Evolutionary conservation across 2,329 filamentous ascomycete genomes (phyloP).

Genomic region (Sclerotinia borealis): DNA sequence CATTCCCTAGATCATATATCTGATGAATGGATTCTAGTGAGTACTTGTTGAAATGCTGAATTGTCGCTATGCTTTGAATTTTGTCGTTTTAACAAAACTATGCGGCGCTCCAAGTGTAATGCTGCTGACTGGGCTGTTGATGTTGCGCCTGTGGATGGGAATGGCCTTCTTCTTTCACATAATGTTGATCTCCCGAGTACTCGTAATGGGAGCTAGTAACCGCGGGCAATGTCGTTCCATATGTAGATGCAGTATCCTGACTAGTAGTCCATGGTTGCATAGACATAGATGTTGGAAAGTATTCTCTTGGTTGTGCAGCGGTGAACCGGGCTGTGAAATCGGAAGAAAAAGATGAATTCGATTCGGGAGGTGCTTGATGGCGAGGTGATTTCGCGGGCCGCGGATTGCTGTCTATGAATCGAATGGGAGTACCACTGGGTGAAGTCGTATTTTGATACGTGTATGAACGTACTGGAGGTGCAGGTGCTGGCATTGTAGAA

Average conservation of each 20-base stretch:
- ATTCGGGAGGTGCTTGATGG: slow-evolving; percentile 26
- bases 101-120: slow-evolving; percentile 29
- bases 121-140: slow-evolving; percentile 16
- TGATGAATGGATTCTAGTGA: neutral
- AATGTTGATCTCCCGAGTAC: slow-evolving; percentile 22
- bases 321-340: slow-evolving; percentile 25
- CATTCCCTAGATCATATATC: neutral
- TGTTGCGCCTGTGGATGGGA: slow-evolving; percentile 12
- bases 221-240: slow-evolving; percentile 20
- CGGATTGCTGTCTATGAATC: slow-evolving; percentile 30
- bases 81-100: neutral
- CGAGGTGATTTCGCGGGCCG: slow-evolving; percentile 31
- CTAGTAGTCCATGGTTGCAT: slow-evolving; percentile 26
- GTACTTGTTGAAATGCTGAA: neutral
- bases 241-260: slow-evolving; percentile 19
- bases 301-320: slow-evolving; percentile 22
- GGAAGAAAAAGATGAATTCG: slow-evolving; percentile 18
- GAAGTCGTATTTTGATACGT: slow-evolving; percentile 11
- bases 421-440: slow-evolving; percentile 14
- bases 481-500: slow-evolving; percentile 15
- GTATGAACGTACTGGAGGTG: slow-evolving; percentile 10
- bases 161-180: slow-evolving; percentile 22
- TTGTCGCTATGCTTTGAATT: neutral
- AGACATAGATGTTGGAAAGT: slow-evolving; percentile 22
- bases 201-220: slow-evolving; percentile 24